phyloP scores from a whole-genome alignment of 2,329 filamentous ascomycete species.

The Beauveria brongniartii region DNA sequence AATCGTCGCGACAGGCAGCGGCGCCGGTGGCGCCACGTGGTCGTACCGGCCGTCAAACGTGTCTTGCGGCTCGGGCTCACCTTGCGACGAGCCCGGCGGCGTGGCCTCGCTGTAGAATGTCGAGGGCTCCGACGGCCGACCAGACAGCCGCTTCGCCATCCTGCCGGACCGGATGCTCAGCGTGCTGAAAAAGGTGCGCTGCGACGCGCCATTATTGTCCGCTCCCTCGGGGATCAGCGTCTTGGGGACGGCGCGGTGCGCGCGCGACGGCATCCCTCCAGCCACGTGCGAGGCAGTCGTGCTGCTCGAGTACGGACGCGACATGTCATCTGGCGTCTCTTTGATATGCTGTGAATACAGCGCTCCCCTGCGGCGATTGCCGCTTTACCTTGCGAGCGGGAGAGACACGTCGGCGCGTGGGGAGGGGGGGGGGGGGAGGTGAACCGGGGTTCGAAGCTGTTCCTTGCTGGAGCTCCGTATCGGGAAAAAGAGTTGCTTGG shows the following conservation, averaged over 20 bases:
- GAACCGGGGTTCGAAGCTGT: no score
- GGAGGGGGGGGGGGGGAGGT: no score
- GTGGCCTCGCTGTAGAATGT: constrained; percentile 35
- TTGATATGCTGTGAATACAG: no score
- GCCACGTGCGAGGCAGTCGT: constrained; percentile 6
- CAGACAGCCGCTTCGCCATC: constrained; percentile 10
- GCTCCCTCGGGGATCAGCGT: neutral
- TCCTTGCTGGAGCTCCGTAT: no score
- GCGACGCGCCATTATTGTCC: neutral
- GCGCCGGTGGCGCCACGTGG: constrained; percentile 17
- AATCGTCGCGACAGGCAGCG: constrained; percentile 16
- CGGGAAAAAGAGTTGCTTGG: no score
- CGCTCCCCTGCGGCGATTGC: no score
- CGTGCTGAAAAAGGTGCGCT: neutral
- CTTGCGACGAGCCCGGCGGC: constrained; percentile 19
- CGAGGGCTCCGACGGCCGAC: constrained; percentile 14
- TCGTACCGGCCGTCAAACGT: constrained; percentile 20
- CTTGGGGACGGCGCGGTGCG: neutral
- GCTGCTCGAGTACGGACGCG: constrained; percentile 4
- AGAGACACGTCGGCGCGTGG: neutral
- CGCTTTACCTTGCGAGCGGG: no score
- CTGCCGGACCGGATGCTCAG: neutral
- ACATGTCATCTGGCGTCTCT: neutral
- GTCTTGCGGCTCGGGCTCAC: constrained; percentile 15
- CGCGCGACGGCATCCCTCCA: neutral